A percentile compares a stretch with the other conserved stretches of the same genome.
These are phyloP conservation scores for Glycine latifolia DNA, from an alignment of 306 rosid genomes.

Conservation along the genomic window DNA sequence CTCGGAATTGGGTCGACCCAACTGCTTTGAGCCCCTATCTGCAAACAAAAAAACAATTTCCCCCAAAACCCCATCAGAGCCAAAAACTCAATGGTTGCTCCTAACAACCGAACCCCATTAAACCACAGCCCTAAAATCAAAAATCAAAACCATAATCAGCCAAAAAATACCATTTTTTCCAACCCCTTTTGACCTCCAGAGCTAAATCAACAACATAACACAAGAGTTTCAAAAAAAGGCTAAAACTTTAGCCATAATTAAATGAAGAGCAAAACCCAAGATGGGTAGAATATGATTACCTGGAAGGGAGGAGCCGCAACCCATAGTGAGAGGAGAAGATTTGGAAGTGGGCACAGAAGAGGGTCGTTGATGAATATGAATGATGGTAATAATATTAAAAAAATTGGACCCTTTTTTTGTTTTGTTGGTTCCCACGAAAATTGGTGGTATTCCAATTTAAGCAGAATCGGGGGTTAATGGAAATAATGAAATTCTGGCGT, in stretches of 20 bases:
- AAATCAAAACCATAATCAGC: conserved; percentile 38
- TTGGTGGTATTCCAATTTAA: conserved; percentile 21
- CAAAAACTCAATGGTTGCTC: conserved; percentile 2
- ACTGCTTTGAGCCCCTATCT: conserved; percentile 73
- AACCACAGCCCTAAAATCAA: conserved; percentile 40
- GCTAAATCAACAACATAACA: conserved; percentile 22
- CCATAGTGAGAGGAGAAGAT: conserved; percentile 56
- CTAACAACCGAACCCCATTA: conserved; percentile 39
- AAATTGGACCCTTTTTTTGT: not conserved
- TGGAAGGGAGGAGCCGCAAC: conserved; percentile 82
- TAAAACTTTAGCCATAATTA: not conserved
- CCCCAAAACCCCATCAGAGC: conserved; percentile 48
- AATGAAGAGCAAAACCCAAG: not conserved
- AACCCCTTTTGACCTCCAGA: conserved; percentile 41
- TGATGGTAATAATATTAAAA: conserved; percentile 33
- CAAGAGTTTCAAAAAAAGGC: not conserved
- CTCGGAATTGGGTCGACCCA: conserved; percentile 68
- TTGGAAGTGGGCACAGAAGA: conserved; percentile 8
- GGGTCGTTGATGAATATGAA: not conserved
- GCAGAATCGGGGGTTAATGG: conserved; percentile 39
- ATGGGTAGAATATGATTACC: conserved; percentile 51
- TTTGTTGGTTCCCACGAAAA: conserved; percentile 18
- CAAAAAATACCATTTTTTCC: not conserved
- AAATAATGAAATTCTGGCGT: conserved; percentile 17
- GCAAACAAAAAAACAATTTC: conserved; percentile 52